Evolutionary conservation across 495 filamentous ascomycete genomes (phyloP).

Genomic region (Trichocladium antarcticum): DNA sequence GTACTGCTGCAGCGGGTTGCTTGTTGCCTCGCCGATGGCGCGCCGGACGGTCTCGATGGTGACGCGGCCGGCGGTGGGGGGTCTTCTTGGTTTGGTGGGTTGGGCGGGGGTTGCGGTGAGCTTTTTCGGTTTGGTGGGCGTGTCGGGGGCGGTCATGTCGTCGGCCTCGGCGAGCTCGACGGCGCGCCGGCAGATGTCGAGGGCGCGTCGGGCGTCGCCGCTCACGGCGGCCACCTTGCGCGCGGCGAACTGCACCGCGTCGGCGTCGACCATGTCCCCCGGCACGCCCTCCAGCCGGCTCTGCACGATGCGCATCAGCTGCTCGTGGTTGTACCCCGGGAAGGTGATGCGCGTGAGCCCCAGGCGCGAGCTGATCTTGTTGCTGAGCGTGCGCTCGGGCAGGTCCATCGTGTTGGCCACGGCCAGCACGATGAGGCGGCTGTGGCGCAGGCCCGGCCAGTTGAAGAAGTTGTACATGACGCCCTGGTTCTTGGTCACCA

Average conservation of each 20-base stretch:
- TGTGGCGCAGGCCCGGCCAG: conserved; percentile 90
- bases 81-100: conserved; percentile 23
- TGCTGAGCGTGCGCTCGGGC: conserved; percentile 89
- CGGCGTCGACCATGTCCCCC: conserved; percentile 79
- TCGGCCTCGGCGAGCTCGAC: conserved; percentile 90
- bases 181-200: conserved; percentile 92
- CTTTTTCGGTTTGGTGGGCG: conserved; percentile 31
- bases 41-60: conserved; percentile 88
- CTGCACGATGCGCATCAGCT: conserved; percentile 95
- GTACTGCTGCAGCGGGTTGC: conserved; percentile 79
- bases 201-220: conserved; percentile 81
- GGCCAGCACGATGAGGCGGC: conserved; percentile 84
- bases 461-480: conserved; percentile 99
- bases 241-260: conserved; percentile 92
- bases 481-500: conserved; percentile 92
- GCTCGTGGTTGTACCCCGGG: conserved; percentile 91
- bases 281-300: conserved; percentile 78
- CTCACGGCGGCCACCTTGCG: conserved; percentile 94
- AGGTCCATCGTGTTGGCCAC: conserved; percentile 99
- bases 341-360: conserved; percentile 90
- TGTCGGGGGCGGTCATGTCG: conserved; percentile 19
- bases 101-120: neutral
- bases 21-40: conserved; percentile 90
- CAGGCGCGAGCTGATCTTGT: conserved; percentile 91
- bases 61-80: conserved; percentile 43